Evolutionary conservation across 1,139 yeast species (phyloP), one percentile per base, ranked within the genome.

Genomic region (Yamadazyma conglobata): DNA sequence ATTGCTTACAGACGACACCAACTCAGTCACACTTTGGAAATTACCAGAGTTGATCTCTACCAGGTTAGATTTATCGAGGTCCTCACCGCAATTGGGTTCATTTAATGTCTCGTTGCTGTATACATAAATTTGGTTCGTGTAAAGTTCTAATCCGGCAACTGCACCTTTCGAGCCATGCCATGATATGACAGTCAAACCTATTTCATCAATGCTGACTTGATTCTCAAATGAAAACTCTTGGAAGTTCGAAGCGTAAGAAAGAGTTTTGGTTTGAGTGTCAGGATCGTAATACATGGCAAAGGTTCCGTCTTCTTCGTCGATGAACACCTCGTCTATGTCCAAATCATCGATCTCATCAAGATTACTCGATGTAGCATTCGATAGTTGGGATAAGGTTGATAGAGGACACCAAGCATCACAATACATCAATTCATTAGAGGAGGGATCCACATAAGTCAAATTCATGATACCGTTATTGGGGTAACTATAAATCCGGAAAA

Each of bases 331-430:
- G 21, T 52, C 56, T 26, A 48, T 53, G 31, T 44, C 46, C 19
- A 47, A 39, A 22, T 49, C 54, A 10, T 48, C 43, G 8, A 34
- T 33, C 22, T 54, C 48, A 12, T 51, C 46, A 3, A 43, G 38
- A 33, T 58, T 57, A 4, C 42, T 33, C 4, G 52, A 37, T 38
- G 61, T 31, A 43, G 37, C 49, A 10, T 52, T 39, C 14, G 48
- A 35, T 14, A 70, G 54, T 1, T 61, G 52, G 0, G 64, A 36
- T 6, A 56, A 48, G 14, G 60, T 54, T 4, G 56, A 47, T 23
- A 83, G 56, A 0, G 96, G 94, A 55, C 98, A 91, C 71, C 76
- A 82, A 1, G 96, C 94, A 54, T 88, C 96, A 64, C 98, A 91
- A 42, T 58, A 60, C 4, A 60, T 50, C 6, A 75, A 30, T 17